These are phyloP conservation scores for Pseudozyma flocculosa DNA, from an alignment of 1,284 basidiomycete species.

Conservation along the genomic window DNA sequence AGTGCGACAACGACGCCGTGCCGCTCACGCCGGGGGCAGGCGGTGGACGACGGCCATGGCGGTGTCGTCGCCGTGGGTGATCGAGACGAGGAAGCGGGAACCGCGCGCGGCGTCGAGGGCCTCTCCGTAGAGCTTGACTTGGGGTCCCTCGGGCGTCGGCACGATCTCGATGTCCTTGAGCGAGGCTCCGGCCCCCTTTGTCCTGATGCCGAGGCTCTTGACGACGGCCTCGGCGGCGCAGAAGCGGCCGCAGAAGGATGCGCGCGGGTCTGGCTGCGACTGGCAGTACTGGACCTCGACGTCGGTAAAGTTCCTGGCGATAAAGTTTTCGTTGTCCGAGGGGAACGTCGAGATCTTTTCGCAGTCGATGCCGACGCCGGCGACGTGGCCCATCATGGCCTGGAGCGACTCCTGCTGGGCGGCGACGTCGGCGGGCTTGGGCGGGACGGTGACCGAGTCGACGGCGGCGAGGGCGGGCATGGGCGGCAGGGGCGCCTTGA, in stretches of 20 bases:
- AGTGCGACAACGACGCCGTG: no score
- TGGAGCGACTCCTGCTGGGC: slow-evolving; percentile 40
- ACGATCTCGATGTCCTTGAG: slow-evolving; percentile 98
- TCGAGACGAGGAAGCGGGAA: slow-evolving; percentile 81
- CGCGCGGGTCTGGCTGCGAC: slow-evolving; percentile 78
- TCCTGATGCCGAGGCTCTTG: slow-evolving; percentile 89
- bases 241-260: slow-evolving; percentile 95
- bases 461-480: slow-evolving; percentile 31
- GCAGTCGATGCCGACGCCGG: slow-evolving; percentile 67
- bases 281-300: slow-evolving; percentile 84
- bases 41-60: slow-evolving; percentile 51
- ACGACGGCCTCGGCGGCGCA: slow-evolving; percentile 96
- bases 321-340: slow-evolving; percentile 82
- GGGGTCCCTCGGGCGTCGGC: slow-evolving; percentile 66
- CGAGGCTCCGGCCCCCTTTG: slow-evolving; percentile 85
- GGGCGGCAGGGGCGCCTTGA: slow-evolving; percentile 42
- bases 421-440: slow-evolving; percentile 37
- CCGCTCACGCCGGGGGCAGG: slow-evolving; percentile 29
- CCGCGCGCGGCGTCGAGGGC: slow-evolving; percentile 60
- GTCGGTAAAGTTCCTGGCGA: slow-evolving; percentile 87
- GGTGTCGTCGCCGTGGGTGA: slow-evolving; percentile 69
- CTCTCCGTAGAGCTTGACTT: slow-evolving; percentile 69
- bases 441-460: slow-evolving; percentile 19
- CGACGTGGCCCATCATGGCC: slow-evolving; percentile 64
- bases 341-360: slow-evolving; percentile 92